Base-by-base conservation (phyloP, 2,329 filamentous ascomycete genomes). In the Fusarium tricinctum region DNA sequence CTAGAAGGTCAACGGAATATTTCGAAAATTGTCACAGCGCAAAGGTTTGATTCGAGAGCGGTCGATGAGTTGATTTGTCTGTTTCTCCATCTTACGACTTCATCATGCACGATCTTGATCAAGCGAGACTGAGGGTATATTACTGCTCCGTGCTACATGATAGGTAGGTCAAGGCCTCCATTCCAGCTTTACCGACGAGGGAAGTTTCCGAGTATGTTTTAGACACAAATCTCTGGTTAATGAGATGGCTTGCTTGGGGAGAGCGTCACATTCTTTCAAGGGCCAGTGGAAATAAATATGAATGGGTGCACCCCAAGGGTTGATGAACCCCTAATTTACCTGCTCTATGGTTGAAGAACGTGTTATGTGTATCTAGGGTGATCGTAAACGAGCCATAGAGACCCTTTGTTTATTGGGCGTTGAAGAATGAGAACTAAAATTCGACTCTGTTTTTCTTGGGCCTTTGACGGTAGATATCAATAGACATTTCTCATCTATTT, bases 261-360 rank as follows among this genome's bases (percentile, higher is more conserved):
- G 35, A 66, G 28, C 20, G 33, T 44, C 57, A 67, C 66, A 69
- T 69, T 70, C 66, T 67, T 70, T 6, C 17, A 14, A 17, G 49
- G n/a, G 30, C 32, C 14, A 26, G 66, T 69, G 66, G 66, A 67
- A 63, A 69, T 69, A 59, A 67, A 63, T 51, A 14, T 49, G 55
- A 47, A 43, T 20, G 30, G 60, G 40, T 45, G 62, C 38, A 38
- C 38, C 23, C 40, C 28, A 30, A 30, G 28, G 28, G 9, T 44
- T 48, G 22, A 20, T 44, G 42, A 38, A 35, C 19, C 28, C 44
- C 13, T 14, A 19, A 22, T 43, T 40, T 60, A 39, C 52, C 38
- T 20, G 68, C 23, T 50, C 17, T 32, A 6, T 28, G 35, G 54
- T 44, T 40, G 32, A 51, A 48, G 48, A 58, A 51, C 39, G 20